Conservation (phyloP, 495 filamentous ascomycete genomes). For the Astrocystis sublimbata region DNA sequence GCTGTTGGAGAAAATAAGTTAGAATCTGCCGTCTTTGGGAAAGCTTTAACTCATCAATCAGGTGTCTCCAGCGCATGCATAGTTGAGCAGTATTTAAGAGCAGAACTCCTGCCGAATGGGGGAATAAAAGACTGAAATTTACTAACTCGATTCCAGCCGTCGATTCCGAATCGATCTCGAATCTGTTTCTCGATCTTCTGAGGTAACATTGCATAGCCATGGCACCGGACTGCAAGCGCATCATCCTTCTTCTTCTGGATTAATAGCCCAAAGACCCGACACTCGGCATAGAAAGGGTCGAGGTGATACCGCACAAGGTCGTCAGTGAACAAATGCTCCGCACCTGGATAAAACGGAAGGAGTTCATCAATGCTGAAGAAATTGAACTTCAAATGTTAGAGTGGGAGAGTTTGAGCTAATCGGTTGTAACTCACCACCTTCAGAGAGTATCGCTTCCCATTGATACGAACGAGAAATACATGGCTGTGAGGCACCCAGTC, state of each 20-base stretch:
- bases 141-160: background rate
- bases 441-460: background rate
- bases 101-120: no score
- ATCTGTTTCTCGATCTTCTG: background rate
- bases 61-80: no score
- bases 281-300: background rate
- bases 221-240: background rate
- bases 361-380: background rate
- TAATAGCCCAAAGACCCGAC: background rate
- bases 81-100: no score
- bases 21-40: no score
- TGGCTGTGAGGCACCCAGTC: background rate
- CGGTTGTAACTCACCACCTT: background rate
- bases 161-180: background rate
- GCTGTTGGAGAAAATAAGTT: no score
- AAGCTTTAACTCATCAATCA: no score
- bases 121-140: no score
- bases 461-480: background rate
- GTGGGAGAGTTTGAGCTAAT: background rate
- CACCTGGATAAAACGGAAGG: background rate
- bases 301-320: background rate
- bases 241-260: background rate
- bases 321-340: background rate
- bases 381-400: background rate
- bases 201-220: background rate